Percentiles rank a stretch among this genome's conserved stretches.
phyloP scores from a whole-genome alignment of 2,329 filamentous ascomycete species.

The Botrytis hyacinthi region DNA sequence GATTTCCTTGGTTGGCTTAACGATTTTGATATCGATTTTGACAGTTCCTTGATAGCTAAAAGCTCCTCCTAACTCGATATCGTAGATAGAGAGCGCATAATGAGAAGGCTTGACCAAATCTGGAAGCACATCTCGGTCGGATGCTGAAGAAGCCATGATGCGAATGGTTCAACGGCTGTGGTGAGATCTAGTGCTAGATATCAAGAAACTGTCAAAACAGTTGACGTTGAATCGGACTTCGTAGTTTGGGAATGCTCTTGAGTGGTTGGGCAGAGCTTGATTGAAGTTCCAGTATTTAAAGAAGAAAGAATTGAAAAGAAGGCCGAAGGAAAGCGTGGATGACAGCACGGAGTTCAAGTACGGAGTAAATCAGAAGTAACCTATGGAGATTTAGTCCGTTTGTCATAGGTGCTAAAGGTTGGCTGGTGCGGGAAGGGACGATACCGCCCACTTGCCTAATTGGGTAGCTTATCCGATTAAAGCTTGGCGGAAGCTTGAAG shows the following conservation, averaged over 20 bases:
- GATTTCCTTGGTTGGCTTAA: slow-evolving; percentile 70
- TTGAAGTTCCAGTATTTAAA: background rate
- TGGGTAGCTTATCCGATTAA: slow-evolving; percentile 1
- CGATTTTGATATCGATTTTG: slow-evolving; percentile 73
- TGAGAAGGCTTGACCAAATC: slow-evolving; percentile 73
- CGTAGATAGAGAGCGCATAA: slow-evolving; percentile 78
- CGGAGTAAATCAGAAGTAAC: background rate
- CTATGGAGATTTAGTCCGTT: background rate
- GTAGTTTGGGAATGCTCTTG: background rate
- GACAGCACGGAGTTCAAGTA: background rate
- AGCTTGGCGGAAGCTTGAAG: slow-evolving; percentile 4
- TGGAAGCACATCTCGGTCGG: slow-evolving; percentile 62
- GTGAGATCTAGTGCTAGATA: background rate
- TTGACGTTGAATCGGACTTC: background rate
- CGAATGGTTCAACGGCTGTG: background rate
- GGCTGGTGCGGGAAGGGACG: slow-evolving; percentile 1
- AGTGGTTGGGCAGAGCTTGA: background rate
- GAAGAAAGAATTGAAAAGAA: slow-evolving; percentile 4
- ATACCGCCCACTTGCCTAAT: slow-evolving; percentile 20
- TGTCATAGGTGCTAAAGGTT: slow-evolving; percentile 4
- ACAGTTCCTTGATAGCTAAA: slow-evolving; percentile 85
- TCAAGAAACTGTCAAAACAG: slow-evolving; percentile 2
- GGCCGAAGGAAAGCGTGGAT: slow-evolving; percentile 4
- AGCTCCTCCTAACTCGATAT: slow-evolving; percentile 67
- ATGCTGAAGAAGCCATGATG: slow-evolving; percentile 41